Evolutionary conservation across 2,329 filamentous ascomycete genomes (phyloP).

Genomic region (Ceratocystis diversiconidia): DNA sequence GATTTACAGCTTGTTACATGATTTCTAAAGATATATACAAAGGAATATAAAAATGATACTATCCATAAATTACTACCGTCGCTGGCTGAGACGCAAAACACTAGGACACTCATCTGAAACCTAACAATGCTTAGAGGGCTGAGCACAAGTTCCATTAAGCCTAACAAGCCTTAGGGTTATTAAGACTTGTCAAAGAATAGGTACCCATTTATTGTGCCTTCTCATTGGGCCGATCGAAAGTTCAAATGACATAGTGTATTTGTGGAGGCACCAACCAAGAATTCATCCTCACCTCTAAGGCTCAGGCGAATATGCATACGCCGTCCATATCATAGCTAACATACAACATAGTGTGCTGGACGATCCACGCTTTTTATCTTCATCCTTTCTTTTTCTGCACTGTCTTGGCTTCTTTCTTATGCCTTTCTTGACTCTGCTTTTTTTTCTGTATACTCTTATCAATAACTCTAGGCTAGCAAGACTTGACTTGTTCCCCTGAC

Average conservation of each 20-base stretch:
- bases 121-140: neutral
- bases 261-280: conserved; percentile 2
- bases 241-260: neutral
- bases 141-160: neutral
- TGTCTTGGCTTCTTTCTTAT: neutral
- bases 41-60: neutral
- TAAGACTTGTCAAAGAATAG: neutral
- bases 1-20: neutral
- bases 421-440: neutral
- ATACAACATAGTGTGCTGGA: no score
- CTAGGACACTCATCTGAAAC: neutral
- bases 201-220: neutral
- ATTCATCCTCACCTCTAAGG: neutral
- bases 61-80: neutral
- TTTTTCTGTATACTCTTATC: conserved; percentile 2
- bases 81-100: neutral
- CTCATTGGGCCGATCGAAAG: neutral
- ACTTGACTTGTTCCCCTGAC: neutral
- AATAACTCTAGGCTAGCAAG: neutral
- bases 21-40: conserved; percentile 2
- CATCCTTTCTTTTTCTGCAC: neutral
- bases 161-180: neutral
- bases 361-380: neutral
- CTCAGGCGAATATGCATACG: conserved; percentile 4
- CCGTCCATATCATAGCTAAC: neutral